Evolutionary conservation across 192 early-diverging fungal species (phyloP), one percentile per base, ranked within the genome.

Genomic region (Ambispora gerdemannii): DNA sequence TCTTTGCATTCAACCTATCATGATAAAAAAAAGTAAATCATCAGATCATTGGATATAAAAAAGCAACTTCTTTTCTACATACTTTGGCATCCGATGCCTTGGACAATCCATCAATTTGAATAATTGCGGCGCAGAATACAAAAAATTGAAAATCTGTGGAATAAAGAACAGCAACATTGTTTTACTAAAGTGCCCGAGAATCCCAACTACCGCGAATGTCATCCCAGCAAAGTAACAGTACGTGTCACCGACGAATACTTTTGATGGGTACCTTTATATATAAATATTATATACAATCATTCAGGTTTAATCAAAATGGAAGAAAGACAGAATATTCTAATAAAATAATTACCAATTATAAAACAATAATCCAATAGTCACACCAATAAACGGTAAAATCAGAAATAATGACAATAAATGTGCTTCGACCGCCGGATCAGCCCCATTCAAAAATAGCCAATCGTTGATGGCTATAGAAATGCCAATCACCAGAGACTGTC

Each of bases 141-240:
- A 28, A 80, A 99, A 99, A 76, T 99, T 99, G 76, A 99, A 95
- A 11, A 96, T 87, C 76, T 99, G 97, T 0, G 97, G 97, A 4
- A 95, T 75, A 77, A 98, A 96, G 72, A 99, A 91, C 52, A 99
- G 74, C 47, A 99, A 64, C 56, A 98, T 75, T 0, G 97, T 97
- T 70, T 97, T 98, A 53, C 89, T 92, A 71, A 97, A 95, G 53
- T 97, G 93, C 11, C 93, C 91, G 49, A 96, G 72, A 68, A 99
- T 95, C 0, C 95, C 95, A 13, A 96, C 93, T 1, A 99, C 97
- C 0, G 97, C 94, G 84, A 99, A 95, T 0, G 92, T 93, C 96
- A 99, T 99, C 3, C 97, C 97, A 2, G 95, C 94, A 89, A 98
- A 98, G 70, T 99, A 99, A 74, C 91, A 90, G 72, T 88, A 97